These are phyloP conservation scores for Calonectria hawksworthii DNA, from an alignment of 2,329 filamentous ascomycete genomes.

Conservation along the genomic window DNA sequence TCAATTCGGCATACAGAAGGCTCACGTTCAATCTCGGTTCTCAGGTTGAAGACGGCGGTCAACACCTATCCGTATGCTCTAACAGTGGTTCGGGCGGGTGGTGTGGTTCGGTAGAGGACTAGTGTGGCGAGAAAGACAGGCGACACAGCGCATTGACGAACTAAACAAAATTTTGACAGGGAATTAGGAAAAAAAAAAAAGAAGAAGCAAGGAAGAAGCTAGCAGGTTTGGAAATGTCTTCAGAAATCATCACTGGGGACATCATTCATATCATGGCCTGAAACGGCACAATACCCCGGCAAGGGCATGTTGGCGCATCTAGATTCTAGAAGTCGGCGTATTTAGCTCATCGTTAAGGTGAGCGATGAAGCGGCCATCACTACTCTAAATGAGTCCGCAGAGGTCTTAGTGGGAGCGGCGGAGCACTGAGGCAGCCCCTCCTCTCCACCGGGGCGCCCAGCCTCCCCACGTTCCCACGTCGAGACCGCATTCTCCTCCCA, in stretches of 20 bases:
- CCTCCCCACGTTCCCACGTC: slow-evolving; percentile 33
- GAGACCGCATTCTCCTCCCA: slow-evolving; percentile 29
- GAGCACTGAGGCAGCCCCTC: slow-evolving; percentile 27
- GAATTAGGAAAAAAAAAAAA: not conserved
- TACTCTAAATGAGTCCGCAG: slow-evolving; percentile 15
- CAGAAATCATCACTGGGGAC: not conserved
- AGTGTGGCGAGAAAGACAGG: slow-evolving; percentile 1
- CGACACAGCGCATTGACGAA: slow-evolving; percentile 3
- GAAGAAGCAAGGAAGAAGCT: slow-evolving; percentile 1
- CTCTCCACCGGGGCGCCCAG: slow-evolving; percentile 24
- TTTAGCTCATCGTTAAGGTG: slow-evolving; percentile 31
- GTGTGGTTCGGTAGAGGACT: not conserved
- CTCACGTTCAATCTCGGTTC: not conserved
- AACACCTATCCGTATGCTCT: not conserved
- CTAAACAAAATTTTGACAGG: not conserved
- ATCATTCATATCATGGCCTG: not conserved
- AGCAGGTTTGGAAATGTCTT: not conserved
- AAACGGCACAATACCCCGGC: not conserved
- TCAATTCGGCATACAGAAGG: not conserved
- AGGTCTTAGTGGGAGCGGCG: slow-evolving; percentile 16
- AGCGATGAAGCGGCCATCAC: slow-evolving; percentile 14
- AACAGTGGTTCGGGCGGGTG: not conserved
- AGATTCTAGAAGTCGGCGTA: not conserved
- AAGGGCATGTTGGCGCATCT: not conserved
- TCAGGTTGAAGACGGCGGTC: slow-evolving; percentile 9